Base-by-base conservation (phyloP, 2,329 filamentous ascomycete genomes). In the Aurifilum marmelostoma region DNA sequence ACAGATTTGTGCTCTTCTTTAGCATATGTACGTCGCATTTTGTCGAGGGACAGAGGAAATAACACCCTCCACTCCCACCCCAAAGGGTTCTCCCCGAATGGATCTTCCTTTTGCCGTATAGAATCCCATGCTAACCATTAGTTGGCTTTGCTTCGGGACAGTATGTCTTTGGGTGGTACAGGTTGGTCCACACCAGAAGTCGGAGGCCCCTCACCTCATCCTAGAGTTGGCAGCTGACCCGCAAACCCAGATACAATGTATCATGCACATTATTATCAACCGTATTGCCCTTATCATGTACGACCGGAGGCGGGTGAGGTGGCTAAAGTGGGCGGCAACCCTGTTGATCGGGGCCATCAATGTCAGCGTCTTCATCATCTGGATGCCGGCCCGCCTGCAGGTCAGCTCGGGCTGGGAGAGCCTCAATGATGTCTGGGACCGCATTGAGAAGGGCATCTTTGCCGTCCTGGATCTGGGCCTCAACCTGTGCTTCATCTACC, bases 191-290 rank as follows among this genome's bases (percentile, higher is more conserved):
- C 21, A 27, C 18, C 21, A 11, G 16, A 18, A n/a, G 27, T 24
- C 58, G 18, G 32, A 61, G 29, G n/a, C n/a, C 32, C 37, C 32
- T 34, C 29, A 43, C n/a, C n/a, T 18, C 12, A 50, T 16, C 9
- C 24, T 41, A 6, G 5, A 39, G 9, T n/a, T 24, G 24, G 5
- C 62, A 29, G 52, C 47, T 34, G 4, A 65, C 39, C n/a, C 3
- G 12, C 12, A 9, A 16, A 3, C 41, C n/a, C 73, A 81, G 73
- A 79, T 83, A 14, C 83, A 85, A 73, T 79, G 83, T 27, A 74
- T 85, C 1, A 81, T 83, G 74, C 83, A 85, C 69, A 85, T 85
- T 54, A 83, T 85, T 72, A 81, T 84, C 71, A 86, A 85, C 72
- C 80, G 84, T 34, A 79, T 85, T 5, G 77, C 79, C 0, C 77